Evolutionary conservation across 331 rosid genomes (phyloP).

Genomic region (Malus hybrid): DNA sequence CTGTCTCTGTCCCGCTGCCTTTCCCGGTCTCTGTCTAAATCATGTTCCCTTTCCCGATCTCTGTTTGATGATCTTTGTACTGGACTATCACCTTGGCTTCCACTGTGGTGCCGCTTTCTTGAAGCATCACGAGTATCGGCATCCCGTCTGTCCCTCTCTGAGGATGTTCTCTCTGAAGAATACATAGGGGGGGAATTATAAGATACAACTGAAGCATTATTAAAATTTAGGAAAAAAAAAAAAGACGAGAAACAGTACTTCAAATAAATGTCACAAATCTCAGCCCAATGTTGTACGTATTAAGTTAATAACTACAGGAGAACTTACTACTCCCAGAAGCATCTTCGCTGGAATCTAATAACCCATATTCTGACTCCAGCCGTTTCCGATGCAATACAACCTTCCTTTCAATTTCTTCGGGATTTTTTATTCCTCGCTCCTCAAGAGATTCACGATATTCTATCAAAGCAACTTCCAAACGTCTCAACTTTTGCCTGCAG

Average conservation of each 20-base stretch:
- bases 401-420: constrained; percentile 76
- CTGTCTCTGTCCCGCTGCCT: constrained; percentile 53
- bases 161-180: constrained; percentile 49
- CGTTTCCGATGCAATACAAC: constrained; percentile 51
- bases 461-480: constrained; percentile 84
- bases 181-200: neutral
- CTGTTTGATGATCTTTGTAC: constrained; percentile 42
- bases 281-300: neutral
- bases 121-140: constrained; percentile 38
- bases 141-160: constrained; percentile 62
- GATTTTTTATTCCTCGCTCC: constrained; percentile 70
- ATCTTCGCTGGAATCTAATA: constrained; percentile 64
- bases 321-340: constrained; percentile 70
- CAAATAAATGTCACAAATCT: neutral
- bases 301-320: neutral
- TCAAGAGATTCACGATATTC: constrained; percentile 95
- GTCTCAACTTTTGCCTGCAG: constrained; percentile 80
- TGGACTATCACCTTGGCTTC: constrained; percentile 70
- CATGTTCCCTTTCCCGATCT: constrained; percentile 73
- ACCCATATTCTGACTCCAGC: constrained; percentile 70
- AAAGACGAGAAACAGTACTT: neutral
- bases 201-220: neutral
- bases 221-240: neutral
- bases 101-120: constrained; percentile 74
- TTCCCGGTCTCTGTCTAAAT: constrained; percentile 53